Evolutionary conservation across 73 alveolate species (phyloP).

Genomic region (Tetrahymena thermophila): DNA sequence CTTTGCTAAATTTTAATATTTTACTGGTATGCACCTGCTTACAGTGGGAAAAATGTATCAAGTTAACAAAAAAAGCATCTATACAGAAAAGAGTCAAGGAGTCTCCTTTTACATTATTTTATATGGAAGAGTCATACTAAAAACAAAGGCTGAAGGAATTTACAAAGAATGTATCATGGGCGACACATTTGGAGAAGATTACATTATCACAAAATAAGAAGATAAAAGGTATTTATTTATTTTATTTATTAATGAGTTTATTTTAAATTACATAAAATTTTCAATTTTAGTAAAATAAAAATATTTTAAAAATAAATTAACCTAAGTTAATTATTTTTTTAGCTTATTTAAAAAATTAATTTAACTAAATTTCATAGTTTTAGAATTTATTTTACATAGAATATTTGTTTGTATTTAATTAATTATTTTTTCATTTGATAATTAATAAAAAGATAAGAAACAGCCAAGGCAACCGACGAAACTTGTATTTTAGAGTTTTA

Average conservation of each 20-base stretch:
- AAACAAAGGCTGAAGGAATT: background rate
- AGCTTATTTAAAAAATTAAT: too few relatives aligned
- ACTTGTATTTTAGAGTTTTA: background rate
- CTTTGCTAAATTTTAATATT: background rate
- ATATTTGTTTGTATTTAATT: too few relatives aligned
- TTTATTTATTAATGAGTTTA: too few relatives aligned
- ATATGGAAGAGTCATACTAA: background rate
- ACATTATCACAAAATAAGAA: background rate
- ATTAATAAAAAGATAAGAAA: background rate
- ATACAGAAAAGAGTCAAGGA: background rate
- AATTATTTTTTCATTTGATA: too few relatives aligned
- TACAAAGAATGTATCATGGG: background rate
- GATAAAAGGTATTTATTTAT: background rate
- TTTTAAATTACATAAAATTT: too few relatives aligned
- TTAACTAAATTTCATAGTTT: too few relatives aligned
- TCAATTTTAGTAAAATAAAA: too few relatives aligned
- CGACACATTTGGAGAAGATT: background rate
- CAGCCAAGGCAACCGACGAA: background rate
- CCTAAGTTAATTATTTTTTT: too few relatives aligned
- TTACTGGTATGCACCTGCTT: background rate
- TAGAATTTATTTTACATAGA: background rate
- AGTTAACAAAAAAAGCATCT: background rate
- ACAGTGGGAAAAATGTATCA: background rate
- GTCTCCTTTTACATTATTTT: background rate
- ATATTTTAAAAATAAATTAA: too few relatives aligned